phyloP scores from a whole-genome alignment of 768 basidiomycete genomes.

The Boletus rubroflammeus region DNA sequence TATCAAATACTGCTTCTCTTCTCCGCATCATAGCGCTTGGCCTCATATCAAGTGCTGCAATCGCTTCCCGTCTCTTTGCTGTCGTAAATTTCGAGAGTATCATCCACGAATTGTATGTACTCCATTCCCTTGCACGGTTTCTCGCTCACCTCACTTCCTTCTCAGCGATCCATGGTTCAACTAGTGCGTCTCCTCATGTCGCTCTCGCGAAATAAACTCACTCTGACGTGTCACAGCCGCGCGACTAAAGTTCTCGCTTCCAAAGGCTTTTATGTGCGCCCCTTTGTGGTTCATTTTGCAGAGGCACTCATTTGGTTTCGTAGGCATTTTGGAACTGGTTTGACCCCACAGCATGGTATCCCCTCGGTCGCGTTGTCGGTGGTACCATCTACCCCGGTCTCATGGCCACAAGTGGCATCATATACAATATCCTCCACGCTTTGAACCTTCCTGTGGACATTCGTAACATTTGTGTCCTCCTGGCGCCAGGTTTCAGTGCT shows the following conservation, averaged over 20 bases:
- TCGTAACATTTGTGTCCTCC: constrained; percentile 91
- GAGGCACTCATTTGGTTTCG: constrained; percentile 2
- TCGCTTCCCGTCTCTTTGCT: constrained; percentile 94
- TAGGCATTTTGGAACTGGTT: constrained; percentile 99
- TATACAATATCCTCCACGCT: constrained; percentile 85
- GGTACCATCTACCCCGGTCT: constrained; percentile 98
- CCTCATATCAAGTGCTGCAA: constrained; percentile 90
- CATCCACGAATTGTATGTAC: constrained; percentile 95
- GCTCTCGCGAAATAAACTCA: not conserved
- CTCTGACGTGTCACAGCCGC: constrained; percentile 50
- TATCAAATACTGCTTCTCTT: constrained; percentile 85
- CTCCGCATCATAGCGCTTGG: constrained; percentile 86
- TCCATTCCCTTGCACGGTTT: not conserved
- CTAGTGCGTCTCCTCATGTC: constrained; percentile 59
- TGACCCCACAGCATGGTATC: constrained; percentile 99
- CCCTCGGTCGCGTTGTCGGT: constrained; percentile 95
- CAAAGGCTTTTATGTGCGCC: constrained; percentile 90
- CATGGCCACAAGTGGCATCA: constrained; percentile 97
- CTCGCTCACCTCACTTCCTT: not conserved
- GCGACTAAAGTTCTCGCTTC: constrained; percentile 89
- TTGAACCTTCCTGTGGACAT: constrained; percentile 96
- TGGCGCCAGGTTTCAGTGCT: constrained; percentile 96
- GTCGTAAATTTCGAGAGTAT: constrained; percentile 99
- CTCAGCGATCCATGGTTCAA: constrained; percentile 98
- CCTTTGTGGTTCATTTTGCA: not conserved